Percentiles rank a stretch among this genome's conserved stretches.
Evolutionary conservation across 257 asterid species (phyloP).

Genomic region (Cruciata laevipes): DNA sequence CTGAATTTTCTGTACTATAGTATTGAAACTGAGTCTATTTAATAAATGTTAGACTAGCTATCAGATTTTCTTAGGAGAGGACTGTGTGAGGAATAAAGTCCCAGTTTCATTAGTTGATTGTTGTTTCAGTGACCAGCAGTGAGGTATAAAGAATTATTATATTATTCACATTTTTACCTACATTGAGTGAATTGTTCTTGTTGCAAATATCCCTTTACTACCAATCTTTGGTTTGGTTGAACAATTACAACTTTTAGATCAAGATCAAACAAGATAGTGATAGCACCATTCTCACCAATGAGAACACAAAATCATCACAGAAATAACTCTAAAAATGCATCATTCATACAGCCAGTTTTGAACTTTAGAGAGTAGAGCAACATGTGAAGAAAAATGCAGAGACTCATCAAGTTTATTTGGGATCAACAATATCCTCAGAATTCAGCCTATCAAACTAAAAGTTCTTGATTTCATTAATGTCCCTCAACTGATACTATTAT

Average conservation of each 20-base stretch:
- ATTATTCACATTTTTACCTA: not conserved
- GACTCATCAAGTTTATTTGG: not conserved
- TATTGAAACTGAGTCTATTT: not conserved
- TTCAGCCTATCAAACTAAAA: no score
- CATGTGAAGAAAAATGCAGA: not conserved
- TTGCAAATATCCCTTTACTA: not conserved
- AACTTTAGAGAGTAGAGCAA: not conserved
- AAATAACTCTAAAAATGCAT: not conserved
- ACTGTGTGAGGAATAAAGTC: not conserved
- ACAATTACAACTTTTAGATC: no score
- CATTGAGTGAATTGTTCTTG: not conserved
- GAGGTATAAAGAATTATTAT: not conserved
- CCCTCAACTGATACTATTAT: not conserved
- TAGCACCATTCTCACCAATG: not conserved
- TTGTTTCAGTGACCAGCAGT: not conserved
- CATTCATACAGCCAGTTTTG: not conserved
- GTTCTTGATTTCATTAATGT: not conserved
- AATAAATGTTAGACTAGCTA: not conserved
- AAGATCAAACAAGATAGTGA: not conserved
- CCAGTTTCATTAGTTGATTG: not conserved
- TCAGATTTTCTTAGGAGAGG: not conserved
- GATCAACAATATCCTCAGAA: not conserved
- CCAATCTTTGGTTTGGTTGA: no score
- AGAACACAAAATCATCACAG: not conserved
- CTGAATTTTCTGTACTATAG: slow-evolving; percentile 5